Conservation (phyloP, 2,329 filamentous ascomycete species). For the Fusarium beomiforme region DNA sequence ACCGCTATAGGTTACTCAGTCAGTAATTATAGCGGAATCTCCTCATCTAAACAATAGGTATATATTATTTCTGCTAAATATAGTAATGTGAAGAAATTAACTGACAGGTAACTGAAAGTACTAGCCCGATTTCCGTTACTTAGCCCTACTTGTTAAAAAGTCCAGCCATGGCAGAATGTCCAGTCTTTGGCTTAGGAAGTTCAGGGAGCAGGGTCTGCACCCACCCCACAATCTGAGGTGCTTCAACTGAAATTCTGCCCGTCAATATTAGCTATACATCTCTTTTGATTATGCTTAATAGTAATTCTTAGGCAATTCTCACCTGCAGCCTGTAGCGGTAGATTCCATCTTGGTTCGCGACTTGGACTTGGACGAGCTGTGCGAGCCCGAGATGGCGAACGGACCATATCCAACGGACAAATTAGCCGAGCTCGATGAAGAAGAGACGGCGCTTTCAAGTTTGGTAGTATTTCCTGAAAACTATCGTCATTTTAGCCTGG, state of each 20-base stretch:
- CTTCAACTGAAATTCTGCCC: not conserved
- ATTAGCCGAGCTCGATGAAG: not conserved
- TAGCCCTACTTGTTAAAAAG: no score
- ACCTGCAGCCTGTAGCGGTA: not conserved
- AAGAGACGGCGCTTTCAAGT: not conserved
- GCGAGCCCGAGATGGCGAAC: not conserved
- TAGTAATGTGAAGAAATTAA: no score
- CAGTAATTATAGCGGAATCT: no score
- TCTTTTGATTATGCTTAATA: no score
- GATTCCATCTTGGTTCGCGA: constrained; percentile 9
- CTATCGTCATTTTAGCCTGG: no score
- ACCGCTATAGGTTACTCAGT: no score
- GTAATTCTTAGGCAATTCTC: no score
- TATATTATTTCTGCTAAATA: no score
- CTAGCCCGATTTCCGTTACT: no score
- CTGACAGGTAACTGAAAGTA: no score
- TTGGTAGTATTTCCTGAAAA: constrained; percentile 1
- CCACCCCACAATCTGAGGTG: not conserved
- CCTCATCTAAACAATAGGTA: no score
- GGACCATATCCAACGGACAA: constrained; percentile 1
- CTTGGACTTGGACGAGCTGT: not conserved
- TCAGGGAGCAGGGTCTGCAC: not conserved
- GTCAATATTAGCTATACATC: no score
- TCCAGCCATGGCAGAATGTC: not conserved
- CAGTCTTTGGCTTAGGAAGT: not conserved